phyloP scores from a whole-genome alignment of 768 basidiomycete genomes.

The Sarcomyxa edulis region DNA sequence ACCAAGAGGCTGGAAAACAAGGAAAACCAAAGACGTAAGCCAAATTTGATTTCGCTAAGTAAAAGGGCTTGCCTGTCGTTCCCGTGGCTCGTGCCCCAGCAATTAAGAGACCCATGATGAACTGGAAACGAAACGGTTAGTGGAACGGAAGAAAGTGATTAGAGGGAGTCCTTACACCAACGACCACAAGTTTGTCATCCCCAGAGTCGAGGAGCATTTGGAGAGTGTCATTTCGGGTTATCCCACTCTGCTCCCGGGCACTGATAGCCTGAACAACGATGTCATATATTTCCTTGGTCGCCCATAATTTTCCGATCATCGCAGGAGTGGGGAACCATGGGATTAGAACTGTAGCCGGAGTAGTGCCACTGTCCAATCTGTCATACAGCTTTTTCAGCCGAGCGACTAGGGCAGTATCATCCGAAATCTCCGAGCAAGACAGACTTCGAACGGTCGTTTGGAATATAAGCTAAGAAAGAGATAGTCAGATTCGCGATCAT shows the following conservation, averaged over 20 bases:
- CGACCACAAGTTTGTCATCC: constrained; percentile 62
- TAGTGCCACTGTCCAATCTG: constrained; percentile 62
- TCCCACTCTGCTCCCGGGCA: constrained; percentile 51
- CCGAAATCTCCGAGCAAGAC: constrained; percentile 64
- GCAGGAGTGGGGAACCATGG: constrained; percentile 76
- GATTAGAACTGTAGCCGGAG: constrained; percentile 64
- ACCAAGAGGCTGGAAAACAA: constrained; percentile 54
- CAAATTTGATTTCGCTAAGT: background rate
- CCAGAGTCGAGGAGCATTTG: constrained; percentile 70
- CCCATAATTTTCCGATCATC: constrained; percentile 63
- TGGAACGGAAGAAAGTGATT: constrained; percentile 12
- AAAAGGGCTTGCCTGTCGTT: constrained; percentile 45
- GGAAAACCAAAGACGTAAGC: constrained; percentile 1
- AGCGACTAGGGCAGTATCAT: constrained; percentile 54
- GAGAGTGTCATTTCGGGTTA: constrained; percentile 58
- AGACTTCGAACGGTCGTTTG: constrained; percentile 68
- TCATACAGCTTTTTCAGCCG: constrained; percentile 66
- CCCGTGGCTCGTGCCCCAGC: constrained; percentile 81
- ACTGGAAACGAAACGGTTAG: constrained; percentile 34
- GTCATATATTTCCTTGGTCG: constrained; percentile 73
- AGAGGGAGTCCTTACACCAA: constrained; percentile 48
- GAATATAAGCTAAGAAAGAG: constrained; percentile 51
- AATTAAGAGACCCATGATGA: constrained; percentile 77
- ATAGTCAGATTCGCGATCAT: constrained; percentile 8
- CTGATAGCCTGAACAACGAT: constrained; percentile 56